Evolutionary conservation across 2,329 filamentous ascomycete genomes (phyloP).

Genomic region (Sordariomycetes sp.): DNA sequence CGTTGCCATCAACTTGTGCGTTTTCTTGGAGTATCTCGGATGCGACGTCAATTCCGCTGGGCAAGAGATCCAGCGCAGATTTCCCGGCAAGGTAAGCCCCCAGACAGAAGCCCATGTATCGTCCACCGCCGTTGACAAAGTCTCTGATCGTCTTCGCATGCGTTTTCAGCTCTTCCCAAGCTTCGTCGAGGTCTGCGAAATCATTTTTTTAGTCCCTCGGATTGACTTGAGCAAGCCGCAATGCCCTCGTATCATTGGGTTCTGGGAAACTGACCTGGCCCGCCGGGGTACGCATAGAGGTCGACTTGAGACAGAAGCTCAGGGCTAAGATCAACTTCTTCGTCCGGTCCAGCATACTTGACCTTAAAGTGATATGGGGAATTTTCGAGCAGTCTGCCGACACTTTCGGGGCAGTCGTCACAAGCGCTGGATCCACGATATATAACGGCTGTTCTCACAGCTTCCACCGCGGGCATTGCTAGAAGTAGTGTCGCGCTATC

Average conservation of each 20-base stretch:
- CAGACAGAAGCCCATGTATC: conserved; percentile 16
- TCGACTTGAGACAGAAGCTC: conserved; percentile 7
- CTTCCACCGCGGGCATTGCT: no score
- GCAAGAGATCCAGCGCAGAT: conserved; percentile 12
- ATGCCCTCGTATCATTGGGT: no score
- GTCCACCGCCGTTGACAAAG: conserved; percentile 13
- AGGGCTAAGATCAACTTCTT: conserved; percentile 7
- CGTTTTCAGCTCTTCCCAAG: conserved; percentile 8
- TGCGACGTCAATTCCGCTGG: conserved; percentile 3
- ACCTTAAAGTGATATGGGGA: conserved; percentile 11
- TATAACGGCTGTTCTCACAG: conserved; percentile 9
- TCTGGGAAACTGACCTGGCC: no score
- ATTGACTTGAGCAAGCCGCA: no score
- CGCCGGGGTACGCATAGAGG: neutral
- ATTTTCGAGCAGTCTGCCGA: conserved; percentile 9
- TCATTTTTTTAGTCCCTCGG: no score
- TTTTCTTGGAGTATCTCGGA: conserved; percentile 6
- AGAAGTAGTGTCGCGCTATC: no score
- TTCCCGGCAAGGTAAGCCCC: conserved; percentile 15
- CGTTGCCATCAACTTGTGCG: conserved; percentile 9
- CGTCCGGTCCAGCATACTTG: conserved; percentile 9
- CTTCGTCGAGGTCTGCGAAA: no score
- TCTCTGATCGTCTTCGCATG: conserved; percentile 6
- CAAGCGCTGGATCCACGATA: conserved; percentile 11
- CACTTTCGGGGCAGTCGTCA: conserved; percentile 9